Base-by-base conservation (phyloP, 345 rosid genomes). In the Gynandropsis gynandra region DNA sequence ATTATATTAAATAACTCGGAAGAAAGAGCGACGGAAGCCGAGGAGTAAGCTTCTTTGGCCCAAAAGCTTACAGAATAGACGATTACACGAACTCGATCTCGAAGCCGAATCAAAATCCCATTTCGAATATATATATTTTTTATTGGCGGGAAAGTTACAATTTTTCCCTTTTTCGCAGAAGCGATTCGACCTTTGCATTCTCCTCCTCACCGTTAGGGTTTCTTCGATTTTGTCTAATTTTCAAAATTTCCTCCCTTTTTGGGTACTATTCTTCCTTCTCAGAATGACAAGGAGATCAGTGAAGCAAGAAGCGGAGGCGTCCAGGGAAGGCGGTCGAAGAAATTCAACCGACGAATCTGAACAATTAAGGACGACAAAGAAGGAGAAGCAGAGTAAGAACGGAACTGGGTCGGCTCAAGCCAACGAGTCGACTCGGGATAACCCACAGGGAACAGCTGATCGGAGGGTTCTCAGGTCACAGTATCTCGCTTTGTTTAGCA, bases 391-490 rank as follows among this genome's bases (percentile, higher is more conserved):
- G 45, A 31, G 19, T 8, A 38, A 54, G 7, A 34, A 39, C 52
- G n/a, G 29, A 17, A 41, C 9, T 66, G 14, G 1, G 8, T 55
- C 33, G 8, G 39, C 1, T 1, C 39, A 4, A 44, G 4, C 5
- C 9, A 42, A 61, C 1, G 67, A 45, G 41, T 47, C 58, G 50
- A 31, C 7, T 50, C 72, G 62, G 24, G 72, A 56, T 10, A 62
- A 61, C 33, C 62, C 50, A 44, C 67, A 61, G 8, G 55, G 67
- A 2, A 41, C 60, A 18, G 44, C 54, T n/a, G 75, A 71, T n/a
- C 77, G 89, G 41, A 71, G 95, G 14, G 65, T 65, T 59, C 82
- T 89, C 10, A 77, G 95, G 35, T 86, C 95, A n/a, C 71, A 76
- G 54, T 89, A 86, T 54, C 94, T 68, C 46, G 77, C 72, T 11